Evolutionary conservation across 2,329 filamentous ascomycete genomes (phyloP).

Genomic region (Coniochaeta pulveracea): DNA sequence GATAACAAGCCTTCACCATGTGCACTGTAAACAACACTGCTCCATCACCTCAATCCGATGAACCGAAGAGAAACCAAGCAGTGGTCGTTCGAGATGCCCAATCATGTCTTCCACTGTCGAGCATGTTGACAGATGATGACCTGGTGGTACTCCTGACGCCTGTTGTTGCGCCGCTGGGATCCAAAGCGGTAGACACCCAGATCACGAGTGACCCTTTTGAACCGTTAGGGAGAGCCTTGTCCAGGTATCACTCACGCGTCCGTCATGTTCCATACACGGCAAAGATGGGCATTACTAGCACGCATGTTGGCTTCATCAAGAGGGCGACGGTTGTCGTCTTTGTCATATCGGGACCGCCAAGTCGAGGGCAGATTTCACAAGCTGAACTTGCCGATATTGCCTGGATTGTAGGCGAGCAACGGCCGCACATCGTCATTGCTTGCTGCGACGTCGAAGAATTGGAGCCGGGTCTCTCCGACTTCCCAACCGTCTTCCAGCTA

Average conservation of each 20-base stretch:
- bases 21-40: conserved; percentile 5
- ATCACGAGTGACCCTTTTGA: conserved; percentile 56
- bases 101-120: conserved; percentile 34
- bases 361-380: conserved; percentile 37
- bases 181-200: conserved; percentile 21
- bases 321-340: conserved; percentile 49
- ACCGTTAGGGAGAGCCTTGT: conserved; percentile 52
- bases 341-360: conserved; percentile 40
- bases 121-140: conserved; percentile 33
- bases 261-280: conserved; percentile 64
- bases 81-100: conserved; percentile 28
- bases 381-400: conserved; percentile 35
- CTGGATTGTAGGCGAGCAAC: conserved; percentile 30
- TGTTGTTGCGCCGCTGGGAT: conserved; percentile 33
- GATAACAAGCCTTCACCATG: conserved; percentile 5
- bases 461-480: conserved; percentile 25
- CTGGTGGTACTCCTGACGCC: conserved; percentile 53
- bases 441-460: conserved; percentile 33
- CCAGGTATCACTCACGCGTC: conserved; percentile 46
- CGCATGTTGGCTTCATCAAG: conserved; percentile 51
- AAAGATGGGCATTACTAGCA: conserved; percentile 48
- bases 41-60: conserved; percentile 11
- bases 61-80: conserved; percentile 10
- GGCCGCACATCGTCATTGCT: conserved; percentile 39
- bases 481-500: conserved; percentile 41